These are phyloP conservation scores for Lodderomyces oxycetoniae DNA, from an alignment of 1,139 yeast genomes.

Conservation along the genomic window DNA sequence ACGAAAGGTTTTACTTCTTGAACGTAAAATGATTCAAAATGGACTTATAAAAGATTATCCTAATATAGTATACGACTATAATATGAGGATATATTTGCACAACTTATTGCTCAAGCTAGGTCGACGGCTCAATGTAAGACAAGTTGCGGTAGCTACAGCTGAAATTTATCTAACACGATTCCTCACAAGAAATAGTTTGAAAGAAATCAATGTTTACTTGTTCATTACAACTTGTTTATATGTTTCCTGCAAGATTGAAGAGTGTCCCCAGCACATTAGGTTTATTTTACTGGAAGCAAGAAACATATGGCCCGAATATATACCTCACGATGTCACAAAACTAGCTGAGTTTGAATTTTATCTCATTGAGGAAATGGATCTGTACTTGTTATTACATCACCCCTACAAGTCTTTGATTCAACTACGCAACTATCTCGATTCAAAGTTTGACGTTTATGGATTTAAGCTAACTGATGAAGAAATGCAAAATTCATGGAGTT, in stretches of 20 bases:
- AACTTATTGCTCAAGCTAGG: slow-evolving; percentile 72
- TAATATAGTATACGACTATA: slow-evolving; percentile 50
- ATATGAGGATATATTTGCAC: slow-evolving; percentile 66
- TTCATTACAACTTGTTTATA: slow-evolving; percentile 82
- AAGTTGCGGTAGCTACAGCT: slow-evolving; percentile 83
- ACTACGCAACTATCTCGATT: slow-evolving; percentile 43
- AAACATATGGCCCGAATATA: slow-evolving; percentile 89
- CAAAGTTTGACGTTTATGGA: slow-evolving; percentile 24
- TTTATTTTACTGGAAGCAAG: slow-evolving; percentile 81
- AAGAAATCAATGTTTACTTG: slow-evolving; percentile 78
- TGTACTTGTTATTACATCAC: slow-evolving; percentile 77
- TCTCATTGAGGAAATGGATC: slow-evolving; percentile 81
- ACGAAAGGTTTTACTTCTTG: slow-evolving; percentile 35
- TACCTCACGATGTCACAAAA: slow-evolving; percentile 86
- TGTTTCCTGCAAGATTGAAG: slow-evolving; percentile 90
- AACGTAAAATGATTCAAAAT: slow-evolving; percentile 44
- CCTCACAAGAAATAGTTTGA: slow-evolving; percentile 63
- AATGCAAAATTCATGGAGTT: slow-evolving; percentile 81
- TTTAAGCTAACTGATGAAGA: slow-evolving; percentile 59
- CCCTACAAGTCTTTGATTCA: slow-evolving; percentile 77
- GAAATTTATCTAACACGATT: slow-evolving; percentile 78
- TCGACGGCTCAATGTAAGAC: slow-evolving; percentile 69
- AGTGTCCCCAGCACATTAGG: slow-evolving; percentile 90
- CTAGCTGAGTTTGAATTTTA: slow-evolving; percentile 97
- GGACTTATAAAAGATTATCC: slow-evolving; percentile 44